Evolutionary conservation across 257 asterid species (phyloP), one percentile per base, ranked within the genome.

Genomic region (Nicotiana benthamiana): DNA sequence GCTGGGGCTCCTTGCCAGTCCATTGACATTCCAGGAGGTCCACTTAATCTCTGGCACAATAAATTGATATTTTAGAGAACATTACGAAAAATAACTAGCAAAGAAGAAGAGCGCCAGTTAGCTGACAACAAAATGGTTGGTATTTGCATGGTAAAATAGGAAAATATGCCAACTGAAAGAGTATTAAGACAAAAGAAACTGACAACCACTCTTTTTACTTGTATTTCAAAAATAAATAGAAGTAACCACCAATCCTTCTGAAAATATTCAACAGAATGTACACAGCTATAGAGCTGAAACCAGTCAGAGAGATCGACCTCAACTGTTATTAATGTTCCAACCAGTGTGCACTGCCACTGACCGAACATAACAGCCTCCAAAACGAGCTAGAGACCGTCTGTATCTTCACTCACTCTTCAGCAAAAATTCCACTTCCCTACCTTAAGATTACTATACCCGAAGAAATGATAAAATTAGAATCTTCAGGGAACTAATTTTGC

Each of bases 1-100:
- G 99, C 97, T 8, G 99, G 99, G 56, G 99, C 97, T 72, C 98
- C 98, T 90, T 91, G 99, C 99, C 99, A 96, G 86, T 93, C 97
- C 99, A 96, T 96, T 20, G 94, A 84, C 99, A 93, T 96, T 81
- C 98, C 98, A 84, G 91, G 92, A 80, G 94, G 96, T 70, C 94
- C 95, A 80, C 89, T 84, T 84, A 93, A 74, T 89, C 98, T 90
- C 99, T 96, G 97, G 57, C 63, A 60, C 54, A 66, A 75, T 59
- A 84, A 51, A 57, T 77, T 24, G 9, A 26, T 2, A 75, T 60
- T 20, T 59, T 72, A 54, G 74, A 36, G 12, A 43, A 62, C 36
- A 26, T 5, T 3, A 62, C 4, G 20, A 72, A 56, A 81, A 68
- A 24, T 53, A 68, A 53, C 64, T 68, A 72, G 75, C 34, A 40